Evolutionary conservation across 257 asterid genomes (phyloP).

Genomic region (Fraxinus excelsior): DNA sequence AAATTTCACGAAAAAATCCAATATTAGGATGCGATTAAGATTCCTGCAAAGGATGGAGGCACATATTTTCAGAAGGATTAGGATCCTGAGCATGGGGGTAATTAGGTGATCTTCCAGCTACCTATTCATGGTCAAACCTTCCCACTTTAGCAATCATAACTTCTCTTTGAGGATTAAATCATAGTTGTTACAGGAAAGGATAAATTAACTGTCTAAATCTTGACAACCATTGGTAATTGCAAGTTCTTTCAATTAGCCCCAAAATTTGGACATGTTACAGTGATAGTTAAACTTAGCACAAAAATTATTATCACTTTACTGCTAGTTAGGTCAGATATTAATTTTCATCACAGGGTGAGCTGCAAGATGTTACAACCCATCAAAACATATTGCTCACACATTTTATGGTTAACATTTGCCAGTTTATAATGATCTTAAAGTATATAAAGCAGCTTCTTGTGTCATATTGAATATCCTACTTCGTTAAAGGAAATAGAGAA

Average conservation of each 20-base stretch:
- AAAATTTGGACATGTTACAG: too few species aligned
- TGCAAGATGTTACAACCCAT: background rate
- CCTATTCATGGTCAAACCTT: background rate
- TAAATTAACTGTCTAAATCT: background rate
- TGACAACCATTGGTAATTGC: background rate
- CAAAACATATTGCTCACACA: background rate
- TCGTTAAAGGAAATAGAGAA: background rate
- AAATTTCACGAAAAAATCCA: background rate
- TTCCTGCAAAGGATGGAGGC: background rate
- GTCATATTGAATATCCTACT: background rate
- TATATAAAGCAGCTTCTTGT: background rate
- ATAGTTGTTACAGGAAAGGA: background rate
- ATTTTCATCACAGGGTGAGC: background rate
- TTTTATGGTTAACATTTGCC: background rate
- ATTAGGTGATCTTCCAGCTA: background rate
- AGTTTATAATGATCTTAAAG: background rate
- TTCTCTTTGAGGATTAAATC: background rate
- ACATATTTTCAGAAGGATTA: background rate
- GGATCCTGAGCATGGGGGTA: background rate
- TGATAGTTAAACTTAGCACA: background rate
- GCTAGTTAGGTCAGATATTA: too few species aligned
- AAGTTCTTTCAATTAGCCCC: background rate
- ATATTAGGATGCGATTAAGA: too few species aligned
- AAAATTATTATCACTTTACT: background rate
- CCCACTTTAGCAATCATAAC: background rate